Base-by-base conservation (phyloP, 345 rosid species). In the Eutrema japonicum region DNA sequence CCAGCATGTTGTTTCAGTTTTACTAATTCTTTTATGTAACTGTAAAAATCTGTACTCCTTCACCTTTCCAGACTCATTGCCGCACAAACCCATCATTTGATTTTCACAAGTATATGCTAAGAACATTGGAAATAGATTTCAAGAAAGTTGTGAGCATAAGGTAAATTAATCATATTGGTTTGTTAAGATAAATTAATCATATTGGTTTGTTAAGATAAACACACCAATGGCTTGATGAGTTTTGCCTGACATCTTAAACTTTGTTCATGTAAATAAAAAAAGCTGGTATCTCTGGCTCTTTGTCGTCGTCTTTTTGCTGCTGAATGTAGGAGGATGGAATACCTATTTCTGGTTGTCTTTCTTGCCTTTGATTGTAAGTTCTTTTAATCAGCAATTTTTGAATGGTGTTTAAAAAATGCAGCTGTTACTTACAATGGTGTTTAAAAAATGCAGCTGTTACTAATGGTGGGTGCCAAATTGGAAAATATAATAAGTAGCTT, bases 201-300 rank as follows among this genome's bases (percentile, higher is more conserved):
- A n/a, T n/a, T n/a, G n/a, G 18, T 18, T 47, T 22, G 36, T 56
- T 11, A 11, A 56, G 29, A 9, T 30, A 38, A 45, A 47, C 50
- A 26, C 41, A 60, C 45, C 14, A 46, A 18, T 60, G 12, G 43
- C 12, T 64, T 64, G 12, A 50, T 59, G 6, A 42, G 47, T 57
- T 52, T 66, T 40, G 32, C 42, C 46, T 77, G 43, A 59, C 48
- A 52, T 45, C 12, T 42, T 37, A 14, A 37, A 7, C 38, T 60
- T 77, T 42, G 45, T 74, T 54, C 57, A 63, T 40, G 12, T 37
- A 38, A 36, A 32, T 40, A 32, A 32, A 7, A 38, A 56, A 38
- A 94, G 97, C 53, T 88, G 94, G 93, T 88, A 88, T 76, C 89
- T 91, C 58, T 94, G 97, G 98, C 88, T 89, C 46, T 94, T 89